Conservation (phyloP, 768 basidiomycete species). For the Xerocomus potaroensis region DNA sequence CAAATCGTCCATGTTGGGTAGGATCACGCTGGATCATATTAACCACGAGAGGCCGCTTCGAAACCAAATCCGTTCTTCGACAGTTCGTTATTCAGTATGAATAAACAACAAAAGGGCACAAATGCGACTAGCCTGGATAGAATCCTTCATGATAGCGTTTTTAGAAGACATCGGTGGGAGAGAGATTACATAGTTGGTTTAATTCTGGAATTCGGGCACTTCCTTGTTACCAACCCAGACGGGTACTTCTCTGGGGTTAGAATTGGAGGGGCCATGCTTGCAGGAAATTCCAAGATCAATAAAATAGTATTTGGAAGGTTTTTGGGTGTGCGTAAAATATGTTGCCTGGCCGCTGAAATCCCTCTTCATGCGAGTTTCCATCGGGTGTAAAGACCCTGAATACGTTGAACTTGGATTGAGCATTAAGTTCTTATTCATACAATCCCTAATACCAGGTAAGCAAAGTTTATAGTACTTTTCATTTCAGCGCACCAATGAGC, state of each 20-base stretch:
- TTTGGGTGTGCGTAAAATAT: constrained; percentile 6
- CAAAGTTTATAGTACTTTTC: too few species aligned
- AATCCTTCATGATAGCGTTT: constrained; percentile 32
- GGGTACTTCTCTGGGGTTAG: constrained; percentile 22
- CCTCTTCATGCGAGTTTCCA: constrained; percentile 9
- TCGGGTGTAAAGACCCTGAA: too few species aligned
- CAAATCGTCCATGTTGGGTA: not conserved
- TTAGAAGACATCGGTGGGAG: constrained; percentile 40
- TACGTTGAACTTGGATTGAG: constrained; percentile 31
- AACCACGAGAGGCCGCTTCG: not conserved
- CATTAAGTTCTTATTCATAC: constrained; percentile 31
- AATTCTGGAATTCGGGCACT: constrained; percentile 34
- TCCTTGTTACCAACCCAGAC: constrained; percentile 38
- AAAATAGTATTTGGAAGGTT: constrained; percentile 16
- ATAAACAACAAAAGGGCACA: not conserved
- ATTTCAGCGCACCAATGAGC: constrained; percentile 8
- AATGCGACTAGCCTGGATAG: constrained; percentile 9
- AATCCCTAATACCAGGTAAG: constrained; percentile 20
- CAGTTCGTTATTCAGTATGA: not conserved
- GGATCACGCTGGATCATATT: not conserved
- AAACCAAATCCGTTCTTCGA: not conserved
- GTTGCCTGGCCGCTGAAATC: constrained; percentile 20
- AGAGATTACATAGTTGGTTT: constrained; percentile 30
- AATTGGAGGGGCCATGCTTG: constrained; percentile 18
- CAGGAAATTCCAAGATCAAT: constrained; percentile 33